Conservation (phyloP, 1,284 basidiomycete genomes). For the Sporisorium sorghi region DNA sequence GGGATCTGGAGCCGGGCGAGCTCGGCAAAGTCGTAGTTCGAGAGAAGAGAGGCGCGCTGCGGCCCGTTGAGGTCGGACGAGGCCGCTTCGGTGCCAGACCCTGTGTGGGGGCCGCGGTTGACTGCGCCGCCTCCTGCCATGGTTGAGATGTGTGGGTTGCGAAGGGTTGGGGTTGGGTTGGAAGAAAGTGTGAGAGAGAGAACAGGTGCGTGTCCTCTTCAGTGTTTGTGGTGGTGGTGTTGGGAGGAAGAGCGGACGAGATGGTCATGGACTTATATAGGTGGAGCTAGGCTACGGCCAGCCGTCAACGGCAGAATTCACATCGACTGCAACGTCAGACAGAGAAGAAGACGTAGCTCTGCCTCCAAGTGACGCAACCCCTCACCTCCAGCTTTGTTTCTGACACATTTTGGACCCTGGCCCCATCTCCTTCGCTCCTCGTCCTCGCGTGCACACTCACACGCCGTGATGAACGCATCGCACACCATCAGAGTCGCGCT, state of each 20-base stretch:
- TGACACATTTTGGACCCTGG: not conserved
- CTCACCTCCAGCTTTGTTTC: not conserved
- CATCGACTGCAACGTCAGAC: not conserved
- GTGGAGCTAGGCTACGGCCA: not conserved
- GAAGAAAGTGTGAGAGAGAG: too few relatives aligned
- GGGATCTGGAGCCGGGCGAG: slow-evolving; percentile 36
- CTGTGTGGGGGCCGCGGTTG: slow-evolving; percentile 42
- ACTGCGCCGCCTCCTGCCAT: slow-evolving; percentile 39
- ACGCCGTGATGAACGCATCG: slow-evolving; percentile 3
- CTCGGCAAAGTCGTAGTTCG: slow-evolving; percentile 35
- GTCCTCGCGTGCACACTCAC: not conserved
- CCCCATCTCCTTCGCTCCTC: not conserved
- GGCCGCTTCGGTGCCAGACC: slow-evolving; percentile 35
- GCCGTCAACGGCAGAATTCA: not conserved
- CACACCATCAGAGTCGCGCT: not conserved
- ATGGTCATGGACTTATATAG: not conserved
- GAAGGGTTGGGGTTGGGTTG: not conserved
- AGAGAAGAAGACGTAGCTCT: not conserved
- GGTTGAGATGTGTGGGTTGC: not conserved
- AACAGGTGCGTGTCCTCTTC: not conserved
- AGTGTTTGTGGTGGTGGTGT: not conserved
- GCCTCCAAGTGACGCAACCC: slow-evolving; percentile 11
- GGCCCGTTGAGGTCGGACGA: slow-evolving; percentile 24
- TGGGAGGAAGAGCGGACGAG: not conserved
- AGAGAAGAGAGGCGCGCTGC: slow-evolving; percentile 31